Base-by-base conservation (phyloP, 148 eudicot species). In the Vaccinium macrocarpon region DNA sequence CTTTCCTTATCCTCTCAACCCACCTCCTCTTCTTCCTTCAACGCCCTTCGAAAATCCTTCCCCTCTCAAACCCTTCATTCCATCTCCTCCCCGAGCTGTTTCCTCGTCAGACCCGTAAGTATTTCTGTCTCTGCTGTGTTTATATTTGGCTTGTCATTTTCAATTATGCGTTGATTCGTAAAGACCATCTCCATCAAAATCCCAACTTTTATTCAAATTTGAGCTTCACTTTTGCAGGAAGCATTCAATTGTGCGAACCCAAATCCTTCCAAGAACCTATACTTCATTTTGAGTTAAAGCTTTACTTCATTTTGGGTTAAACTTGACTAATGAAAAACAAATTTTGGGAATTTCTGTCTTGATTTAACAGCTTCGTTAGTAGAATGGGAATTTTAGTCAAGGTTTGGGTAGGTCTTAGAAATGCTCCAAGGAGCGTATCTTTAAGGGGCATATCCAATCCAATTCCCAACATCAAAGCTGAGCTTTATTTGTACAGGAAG, bases 31-130 rank as follows among this genome's bases (percentile, higher is more conserved):
- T 85, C 92, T 71, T 84, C 89, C 68, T 90, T 89, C 89, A 55
- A 79, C 59, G 81, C 81, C 64, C 83, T 88, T 57, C 90, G 89
- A 83, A 88, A 83, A 19, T 80, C 91, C 62, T 81, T 88, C 81
- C 79, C 32, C 1, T 68, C 88, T 42, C 87, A 75, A 53, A 78
- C 61, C 59, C 85, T 92, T 52, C 90, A 78, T 13, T 87, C 93
- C 18, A 21, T 86, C 84, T 84, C 93, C 50, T 80, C 87, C 50
- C 87, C 87, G 0, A 91, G 88, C 84, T 79, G 83, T 83, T 87
- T 88, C 82, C 86, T 86, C 21, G 92, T 90, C 27, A 91, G 91
- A 81, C 93, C 94, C 80, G 95, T 94, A 88, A 86, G 94, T 86
- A 6, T n/a, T 32, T 48, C 14, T 51, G 35, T 23, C 25, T 38